Evolutionary conservation across 73 alveolate genomes (phyloP), one percentile per base, ranked within the genome.

Genomic region (Blepharisma japonicum): DNA sequence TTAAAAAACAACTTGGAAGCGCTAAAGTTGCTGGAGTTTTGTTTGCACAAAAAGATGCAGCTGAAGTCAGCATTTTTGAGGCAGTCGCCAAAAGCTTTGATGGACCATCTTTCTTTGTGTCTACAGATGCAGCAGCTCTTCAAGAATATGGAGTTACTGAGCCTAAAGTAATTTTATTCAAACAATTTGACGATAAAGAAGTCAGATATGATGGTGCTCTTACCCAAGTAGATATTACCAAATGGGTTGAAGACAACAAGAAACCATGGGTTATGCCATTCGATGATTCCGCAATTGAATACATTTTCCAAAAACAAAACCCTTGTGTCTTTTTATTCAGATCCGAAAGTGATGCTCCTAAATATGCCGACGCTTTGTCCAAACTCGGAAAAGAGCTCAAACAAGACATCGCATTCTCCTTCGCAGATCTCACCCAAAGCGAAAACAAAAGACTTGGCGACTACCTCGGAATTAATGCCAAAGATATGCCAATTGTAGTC

Each of bases 181-280:
- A 93, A 81, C 81, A 83, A 18, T 92, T 92, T 80, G 98, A 92
- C 78, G 96, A 91, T 38, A 81, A 85, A 61, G 77, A 87, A 88
- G 86, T 83, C 74, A 89, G 81, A 32, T 89, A 86, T 77, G 74
- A 53, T 18, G 93, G 89, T 32, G 94, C 87, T 38, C 46, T 93
- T 84, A 86, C 84, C 77, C 77, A 27, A n/a, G 71, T 68, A 46
- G 71, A 83, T 42, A 83, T 96, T 6, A 77, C 71, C 47, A 88
- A 85, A 48, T 96, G 87, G 79, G 84, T 94, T 55, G 83, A 85
- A 38, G 55, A 88, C 55, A 45, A 85, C 79, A 78, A 89, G n/a
- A 86, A 83, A 68, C 99, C 99, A 6, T 87, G 90, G 79, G 91
- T 94, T 38, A 86, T 94, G 78, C 90, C 83, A 25, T 94, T 93